phyloP scores from a whole-genome alignment of 768 basidiomycete species.

The Tylopilus vinaceipallidus region DNA sequence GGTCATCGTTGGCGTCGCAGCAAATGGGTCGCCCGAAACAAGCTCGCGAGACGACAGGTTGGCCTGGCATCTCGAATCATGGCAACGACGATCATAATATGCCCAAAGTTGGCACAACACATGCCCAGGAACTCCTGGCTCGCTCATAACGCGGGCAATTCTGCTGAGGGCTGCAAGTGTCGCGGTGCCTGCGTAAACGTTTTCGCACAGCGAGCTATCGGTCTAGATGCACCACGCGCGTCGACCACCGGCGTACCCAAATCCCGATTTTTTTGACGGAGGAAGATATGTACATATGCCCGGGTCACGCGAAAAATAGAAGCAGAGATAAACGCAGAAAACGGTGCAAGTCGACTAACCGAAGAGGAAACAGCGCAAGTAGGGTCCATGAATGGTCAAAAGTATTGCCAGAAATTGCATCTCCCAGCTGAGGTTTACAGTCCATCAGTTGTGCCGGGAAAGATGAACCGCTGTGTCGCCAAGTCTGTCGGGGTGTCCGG shows the following conservation, averaged over 20 bases:
- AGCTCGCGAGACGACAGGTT: constrained; percentile 1
- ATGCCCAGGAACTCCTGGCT: background rate
- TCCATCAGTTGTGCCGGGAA: constrained; percentile 13
- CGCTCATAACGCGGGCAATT: background rate
- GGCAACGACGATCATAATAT: constrained; percentile 17
- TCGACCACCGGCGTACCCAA: background rate
- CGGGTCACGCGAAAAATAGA: background rate
- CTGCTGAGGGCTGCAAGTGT: background rate
- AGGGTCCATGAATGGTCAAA: constrained; percentile 4
- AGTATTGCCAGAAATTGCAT: background rate
- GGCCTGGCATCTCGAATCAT: constrained; percentile 12
- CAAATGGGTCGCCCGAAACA: constrained; percentile 5
- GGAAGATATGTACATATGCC: background rate
- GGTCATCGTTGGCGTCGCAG: constrained; percentile 1
- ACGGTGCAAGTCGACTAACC: background rate
- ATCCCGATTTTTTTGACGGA: background rate
- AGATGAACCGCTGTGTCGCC: constrained; percentile 13
- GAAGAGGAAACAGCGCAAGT: background rate
- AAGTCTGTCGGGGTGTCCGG: constrained; percentile 22
- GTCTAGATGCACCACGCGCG: background rate
- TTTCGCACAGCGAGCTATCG: background rate
- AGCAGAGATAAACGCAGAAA: background rate
- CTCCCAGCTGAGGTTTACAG: constrained; percentile 10
- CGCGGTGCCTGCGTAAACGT: background rate
- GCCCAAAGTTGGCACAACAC: background rate